A percentile compares a stretch with the other conserved stretches of the same genome.
Conservation (phyloP, 352 stramenopile genomes). For the Phytopythium aichiense region DNA sequence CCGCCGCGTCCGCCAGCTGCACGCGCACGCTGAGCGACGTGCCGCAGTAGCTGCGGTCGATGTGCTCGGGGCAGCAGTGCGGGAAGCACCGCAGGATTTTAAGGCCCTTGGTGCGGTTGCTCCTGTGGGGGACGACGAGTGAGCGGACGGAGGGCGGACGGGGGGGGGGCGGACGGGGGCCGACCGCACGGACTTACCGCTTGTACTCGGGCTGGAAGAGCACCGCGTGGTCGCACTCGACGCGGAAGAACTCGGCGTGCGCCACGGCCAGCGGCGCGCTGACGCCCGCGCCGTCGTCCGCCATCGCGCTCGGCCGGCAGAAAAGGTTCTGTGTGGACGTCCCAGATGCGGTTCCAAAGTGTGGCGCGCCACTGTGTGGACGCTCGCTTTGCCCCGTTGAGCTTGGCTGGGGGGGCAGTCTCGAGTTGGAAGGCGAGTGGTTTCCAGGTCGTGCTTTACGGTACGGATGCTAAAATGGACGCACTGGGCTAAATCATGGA, state of each 20-base stretch:
- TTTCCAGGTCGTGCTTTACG: no score
- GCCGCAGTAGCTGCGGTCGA: slow-evolving; percentile 71
- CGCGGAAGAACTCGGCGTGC: slow-evolving; percentile 39
- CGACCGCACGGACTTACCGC: slow-evolving; percentile 20
- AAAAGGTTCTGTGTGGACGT: not conserved
- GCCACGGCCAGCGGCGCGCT: slow-evolving; percentile 22
- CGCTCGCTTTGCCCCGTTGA: not conserved
- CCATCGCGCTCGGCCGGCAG: not conserved
- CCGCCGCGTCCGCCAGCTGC: slow-evolving; percentile 11
- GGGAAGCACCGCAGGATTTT: slow-evolving; percentile 74
- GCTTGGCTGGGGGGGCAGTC: not conserved
- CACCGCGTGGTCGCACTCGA: slow-evolving; percentile 58
- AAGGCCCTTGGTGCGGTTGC: slow-evolving; percentile 68
- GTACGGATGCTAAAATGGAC: no score
- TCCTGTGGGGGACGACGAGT: slow-evolving; percentile 18
- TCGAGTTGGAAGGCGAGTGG: no score
- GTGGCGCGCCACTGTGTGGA: not conserved
- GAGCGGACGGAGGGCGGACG: not conserved
- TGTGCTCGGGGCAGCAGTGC: slow-evolving; percentile 69
- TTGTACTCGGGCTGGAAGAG: slow-evolving; percentile 72
- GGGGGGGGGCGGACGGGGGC: not conserved
- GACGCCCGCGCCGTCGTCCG: not conserved
- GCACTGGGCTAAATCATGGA: no score
- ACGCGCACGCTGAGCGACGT: slow-evolving; percentile 49
- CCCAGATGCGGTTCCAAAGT: not conserved